Base-by-base conservation (phyloP, 2,329 filamentous ascomycete species). In the Xylaria multiplex region DNA sequence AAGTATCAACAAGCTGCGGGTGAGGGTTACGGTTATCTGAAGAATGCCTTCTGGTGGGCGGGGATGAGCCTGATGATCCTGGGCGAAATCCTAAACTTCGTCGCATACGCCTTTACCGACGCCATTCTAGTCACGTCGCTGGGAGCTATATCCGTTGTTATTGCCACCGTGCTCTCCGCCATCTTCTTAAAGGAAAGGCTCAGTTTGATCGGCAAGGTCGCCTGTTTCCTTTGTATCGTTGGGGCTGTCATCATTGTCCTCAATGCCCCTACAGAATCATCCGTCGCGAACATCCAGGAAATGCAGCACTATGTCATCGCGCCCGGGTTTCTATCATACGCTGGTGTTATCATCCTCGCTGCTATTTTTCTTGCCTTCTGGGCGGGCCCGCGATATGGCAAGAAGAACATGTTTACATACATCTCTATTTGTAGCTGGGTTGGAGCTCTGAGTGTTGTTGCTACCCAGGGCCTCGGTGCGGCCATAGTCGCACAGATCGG, bases 51-150 rank as follows among this genome's bases (percentile, higher is more conserved):
- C 83, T 99, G 96, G 96, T 99, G 96, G 96, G 79, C 83, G 1
- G 96, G 96, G 73, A 98, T 99, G 96, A 93, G 84, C 0, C 85
- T 98, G 65, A 98, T 99, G 96, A 97, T 98, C 73, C 74, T 98
- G 49, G 96, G 96, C 72, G 96, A 99, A 80, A 88, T 97, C 63
- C 97, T 93, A 87, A 99, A 99, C 81, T 97, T 98, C 78, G 93
- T 95, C 77, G 96, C 96, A 60, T 98, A 98, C 77, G 93, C 93
- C 63, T 98, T 98, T 74, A 96, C 96, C 69, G 96, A 98, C 79
- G 95, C 95, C 67, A 97, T 98, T 73, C 83, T 98, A 69, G 95
- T 98, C 61, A 97, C 95, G 0, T 94, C 95, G 4, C 84, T 98
- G 60, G 95, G 95, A 68, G 95, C 95, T 3, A 83, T 98, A 57